Percentiles rank a stretch among this genome's conserved stretches.
Conservation (phyloP, 2,329 filamentous ascomycete genomes). For the Corinectria fuckeliana region DNA sequence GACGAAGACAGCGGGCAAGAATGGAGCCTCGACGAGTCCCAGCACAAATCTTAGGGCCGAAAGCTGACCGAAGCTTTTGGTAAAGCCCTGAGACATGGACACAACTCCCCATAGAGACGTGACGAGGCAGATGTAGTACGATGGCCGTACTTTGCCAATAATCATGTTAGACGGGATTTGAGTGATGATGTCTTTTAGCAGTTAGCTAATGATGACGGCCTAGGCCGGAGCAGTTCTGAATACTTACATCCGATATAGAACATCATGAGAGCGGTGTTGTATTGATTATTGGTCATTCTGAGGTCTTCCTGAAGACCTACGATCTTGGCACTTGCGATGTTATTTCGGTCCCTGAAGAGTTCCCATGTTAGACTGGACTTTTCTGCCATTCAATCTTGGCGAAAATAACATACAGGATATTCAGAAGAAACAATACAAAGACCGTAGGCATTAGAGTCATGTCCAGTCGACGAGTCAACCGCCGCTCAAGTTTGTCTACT, state of each 20-base stretch:
- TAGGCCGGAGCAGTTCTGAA: background rate
- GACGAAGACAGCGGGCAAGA: constrained; percentile 58
- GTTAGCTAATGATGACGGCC: background rate
- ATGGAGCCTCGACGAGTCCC: constrained; percentile 56
- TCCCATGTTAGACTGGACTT: background rate
- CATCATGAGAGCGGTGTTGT: constrained; percentile 15
- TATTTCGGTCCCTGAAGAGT: constrained; percentile 6
- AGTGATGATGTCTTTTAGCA: constrained; percentile 9
- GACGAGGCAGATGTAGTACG: constrained; percentile 13
- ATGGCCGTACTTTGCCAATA: constrained; percentile 15
- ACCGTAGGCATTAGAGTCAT: constrained; percentile 12
- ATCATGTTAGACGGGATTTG: constrained; percentile 15
- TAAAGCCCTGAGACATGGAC: constrained; percentile 11
- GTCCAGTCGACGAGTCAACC: constrained; percentile 5
- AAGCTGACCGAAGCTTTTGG: constrained; percentile 15
- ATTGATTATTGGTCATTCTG: constrained; percentile 7
- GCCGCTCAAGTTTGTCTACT: background rate
- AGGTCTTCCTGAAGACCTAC: constrained; percentile 11
- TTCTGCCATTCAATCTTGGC: no score
- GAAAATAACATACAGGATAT: constrained; percentile 3
- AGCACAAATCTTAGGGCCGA: constrained; percentile 48
- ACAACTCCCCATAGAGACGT: constrained; percentile 11
- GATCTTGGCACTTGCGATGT: constrained; percentile 14
- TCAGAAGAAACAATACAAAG: constrained; percentile 7
- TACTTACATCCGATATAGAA: constrained; percentile 15